Percentiles rank a stretch among this genome's conserved stretches.
Evolutionary conservation across 805 yeast species (phyloP).

Genomic region (Yarrowia keelungensis): DNA sequence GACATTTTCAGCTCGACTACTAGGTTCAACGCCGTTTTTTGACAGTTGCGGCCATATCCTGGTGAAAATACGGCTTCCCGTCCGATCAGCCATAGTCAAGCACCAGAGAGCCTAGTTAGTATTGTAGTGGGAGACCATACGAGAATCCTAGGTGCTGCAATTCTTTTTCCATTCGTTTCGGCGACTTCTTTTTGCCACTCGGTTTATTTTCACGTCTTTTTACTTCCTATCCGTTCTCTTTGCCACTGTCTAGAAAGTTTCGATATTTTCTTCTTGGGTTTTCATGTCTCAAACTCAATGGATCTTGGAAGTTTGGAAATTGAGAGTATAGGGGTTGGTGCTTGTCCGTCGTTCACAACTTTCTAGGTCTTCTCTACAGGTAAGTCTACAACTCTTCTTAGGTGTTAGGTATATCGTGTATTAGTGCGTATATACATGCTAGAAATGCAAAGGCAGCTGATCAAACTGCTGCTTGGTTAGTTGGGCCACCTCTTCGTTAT

Average conservation of each 20-base stretch:
- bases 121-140: conserved; percentile 34
- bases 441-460: conserved; percentile 80
- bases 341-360: no score
- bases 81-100: conserved; percentile 33
- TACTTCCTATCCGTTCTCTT: neutral
- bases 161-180: neutral
- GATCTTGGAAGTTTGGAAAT: no score
- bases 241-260: neutral
- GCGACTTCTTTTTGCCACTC: neutral
- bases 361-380: neutral
- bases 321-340: no score
- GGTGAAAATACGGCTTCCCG: conserved; percentile 35
- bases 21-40: no score
- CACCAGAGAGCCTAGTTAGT: conserved; percentile 33
- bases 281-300: neutral
- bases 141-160: conserved; percentile 32
- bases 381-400: neutral
- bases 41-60: conserved; percentile 30
- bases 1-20: neutral
- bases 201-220: neutral
- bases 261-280: no score
- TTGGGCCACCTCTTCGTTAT: conserved; percentile 57
- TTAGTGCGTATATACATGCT: conserved; percentile 86
- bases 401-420: conserved; percentile 54
- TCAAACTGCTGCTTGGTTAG: conserved; percentile 40